Base-by-base conservation (phyloP, 495 filamentous ascomycete genomes). In the Annulohypoxylon stygium region DNA sequence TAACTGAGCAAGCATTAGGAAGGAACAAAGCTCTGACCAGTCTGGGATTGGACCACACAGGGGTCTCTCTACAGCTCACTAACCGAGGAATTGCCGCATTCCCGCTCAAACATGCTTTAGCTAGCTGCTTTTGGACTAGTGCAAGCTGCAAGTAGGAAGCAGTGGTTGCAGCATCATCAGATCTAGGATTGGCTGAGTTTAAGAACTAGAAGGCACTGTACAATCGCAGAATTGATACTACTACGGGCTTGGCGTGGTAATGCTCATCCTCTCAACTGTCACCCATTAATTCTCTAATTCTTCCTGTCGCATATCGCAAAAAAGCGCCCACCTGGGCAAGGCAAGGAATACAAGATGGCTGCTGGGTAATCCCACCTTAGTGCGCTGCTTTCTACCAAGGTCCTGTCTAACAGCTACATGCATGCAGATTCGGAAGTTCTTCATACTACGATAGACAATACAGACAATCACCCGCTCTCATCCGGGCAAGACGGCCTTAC, bases 361-460 rank as follows among this genome's bases (percentile, higher is more conserved):
- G 25, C 67, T 66, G 76, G 76, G 76, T 78, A 76, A 59, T 18
- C 53, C 6, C 6, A 39, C 33, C 5, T 12, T 33, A 16, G 1
- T n/a, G 63, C 25, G 8, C 41, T 55, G 41, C 7, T 14, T 12
- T 54, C 45, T 26, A 58, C 16, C 25, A 20, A 26, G 2, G 14
- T 61, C 8, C 26, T 64, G 48, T 60, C 67, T 70, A 60, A 70
- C 47, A 10, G 16, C 36, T 9, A 30, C 3, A 30, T 30, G 30
- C 30, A 43, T 25, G 4, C 51, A 79, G 77, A 74, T 72, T 77
- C 68, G 77, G 75, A 66, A 75, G 70, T 70, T 79, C 93, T 12
- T 92, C 91, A 68, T 99, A 99, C 86, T 98, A 98, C 83, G 92
- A 97, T 81, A 88, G 90, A 77, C 84, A 92, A 76, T 90, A 92